phyloP scores from a whole-genome alignment of 2,329 filamentous ascomycete genomes.

The Botrytis hyacinthi region DNA sequence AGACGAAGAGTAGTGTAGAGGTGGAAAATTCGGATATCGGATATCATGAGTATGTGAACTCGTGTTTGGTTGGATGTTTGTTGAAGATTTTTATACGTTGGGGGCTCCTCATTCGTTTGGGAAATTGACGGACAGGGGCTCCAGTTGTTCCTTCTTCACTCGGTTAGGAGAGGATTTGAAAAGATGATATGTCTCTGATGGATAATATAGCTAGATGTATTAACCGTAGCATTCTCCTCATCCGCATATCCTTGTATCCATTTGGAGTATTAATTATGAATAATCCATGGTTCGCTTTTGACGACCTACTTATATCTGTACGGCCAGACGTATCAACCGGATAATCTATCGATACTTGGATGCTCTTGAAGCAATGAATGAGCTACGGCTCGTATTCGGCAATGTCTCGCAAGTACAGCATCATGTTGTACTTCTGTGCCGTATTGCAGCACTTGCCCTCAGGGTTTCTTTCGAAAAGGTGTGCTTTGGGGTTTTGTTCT shows the following conservation, averaged over 20 bases:
- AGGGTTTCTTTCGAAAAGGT: neutral
- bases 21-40: neutral
- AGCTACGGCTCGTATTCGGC: neutral
- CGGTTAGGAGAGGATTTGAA: neutral
- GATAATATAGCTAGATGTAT: neutral
- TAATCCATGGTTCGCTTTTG: neutral
- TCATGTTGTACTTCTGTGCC: neutral
- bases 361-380: neutral
- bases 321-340: neutral
- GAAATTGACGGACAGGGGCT: accelerated
- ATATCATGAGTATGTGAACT: accelerated
- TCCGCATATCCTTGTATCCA: accelerated
- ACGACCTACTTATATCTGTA: neutral
- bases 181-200: neutral
- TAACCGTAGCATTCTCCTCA: accelerated
- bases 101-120: neutral
- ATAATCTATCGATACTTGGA: neutral
- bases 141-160: accelerated
- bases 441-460: neutral
- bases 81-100: neutral
- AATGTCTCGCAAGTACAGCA: neutral
- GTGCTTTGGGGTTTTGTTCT: neutral
- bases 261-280: neutral
- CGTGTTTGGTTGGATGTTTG: accelerated
- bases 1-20: no score